These are phyloP conservation scores for Backusella macrospora DNA, from an alignment of 192 early-diverging fungal genomes.

Conservation along the genomic window DNA sequence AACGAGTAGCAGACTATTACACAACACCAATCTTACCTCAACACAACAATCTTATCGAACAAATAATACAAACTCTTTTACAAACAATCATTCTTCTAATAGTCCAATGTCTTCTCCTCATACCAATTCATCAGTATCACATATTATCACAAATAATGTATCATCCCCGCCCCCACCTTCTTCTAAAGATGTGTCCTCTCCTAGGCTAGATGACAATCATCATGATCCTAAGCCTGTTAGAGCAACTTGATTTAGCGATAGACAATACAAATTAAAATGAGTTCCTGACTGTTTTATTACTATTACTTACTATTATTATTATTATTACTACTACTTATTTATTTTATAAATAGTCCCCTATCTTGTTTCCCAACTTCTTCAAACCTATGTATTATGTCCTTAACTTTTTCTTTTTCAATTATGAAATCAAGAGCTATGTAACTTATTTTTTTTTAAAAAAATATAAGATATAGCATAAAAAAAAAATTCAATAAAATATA, in stretches of 20 bases:
- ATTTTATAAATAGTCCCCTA: conserved; percentile 1
- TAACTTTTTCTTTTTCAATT: neutral
- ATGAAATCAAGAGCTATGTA: conserved; percentile 3
- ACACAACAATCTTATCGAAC: conserved; percentile 6
- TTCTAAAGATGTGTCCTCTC: conserved; percentile 1
- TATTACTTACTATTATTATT: neutral
- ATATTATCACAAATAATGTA: conserved; percentile 5
- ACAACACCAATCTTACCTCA: conserved; percentile 1
- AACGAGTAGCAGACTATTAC: conserved; percentile 27
- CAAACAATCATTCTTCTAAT: conserved; percentile 31
- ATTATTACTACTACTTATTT: conserved; percentile 8
- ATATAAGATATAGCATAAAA: neutral
- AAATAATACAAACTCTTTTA: conserved; percentile 28
- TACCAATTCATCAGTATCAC: neutral
- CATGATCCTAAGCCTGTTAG: conserved; percentile 10
- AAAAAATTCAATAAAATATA: conserved; percentile 1
- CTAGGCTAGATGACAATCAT: neutral
- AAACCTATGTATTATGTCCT: conserved; percentile 12
- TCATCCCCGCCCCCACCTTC: neutral
- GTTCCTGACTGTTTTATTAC: conserved; percentile 5
- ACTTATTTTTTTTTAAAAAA: neutral
- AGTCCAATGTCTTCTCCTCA: neutral
- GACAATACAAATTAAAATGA: conserved; percentile 3
- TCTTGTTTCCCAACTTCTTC: conserved; percentile 13
- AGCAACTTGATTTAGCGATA: conserved; percentile 4